Percentiles rank a stretch among this genome's conserved stretches.
These are phyloP conservation scores for Hippophae gyantsensis DNA, from an alignment of 306 rosid species.

Conservation along the genomic window DNA sequence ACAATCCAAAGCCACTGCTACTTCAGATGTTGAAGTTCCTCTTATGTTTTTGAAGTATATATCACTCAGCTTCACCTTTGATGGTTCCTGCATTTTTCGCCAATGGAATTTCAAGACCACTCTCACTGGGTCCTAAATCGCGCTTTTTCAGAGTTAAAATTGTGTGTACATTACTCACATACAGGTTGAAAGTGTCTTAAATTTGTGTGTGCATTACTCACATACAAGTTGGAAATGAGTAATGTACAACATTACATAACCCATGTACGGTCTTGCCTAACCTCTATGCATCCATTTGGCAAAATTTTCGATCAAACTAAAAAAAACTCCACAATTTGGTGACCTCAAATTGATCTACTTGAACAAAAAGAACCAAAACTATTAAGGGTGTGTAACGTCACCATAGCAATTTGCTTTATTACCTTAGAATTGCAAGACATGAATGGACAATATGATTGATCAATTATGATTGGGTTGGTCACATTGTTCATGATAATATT, in stretches of 20 bases:
- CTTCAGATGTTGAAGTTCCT: conserved; percentile 38
- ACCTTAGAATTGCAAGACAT: conserved; percentile 31
- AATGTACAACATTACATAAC: no score
- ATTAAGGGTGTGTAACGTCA: neutral
- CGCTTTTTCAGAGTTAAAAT: no score
- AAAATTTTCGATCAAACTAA: neutral
- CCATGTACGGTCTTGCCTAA: no score
- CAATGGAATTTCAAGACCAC: neutral
- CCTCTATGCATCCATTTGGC: no score
- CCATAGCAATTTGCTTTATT: neutral
- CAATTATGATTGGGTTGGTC: conserved; percentile 43
- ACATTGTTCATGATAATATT: conserved; percentile 44
- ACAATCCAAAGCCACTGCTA: conserved; percentile 38
- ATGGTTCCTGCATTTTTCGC: conserved; percentile 24
- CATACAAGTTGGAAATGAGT: no score
- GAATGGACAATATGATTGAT: conserved; percentile 37
- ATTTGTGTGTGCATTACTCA: no score
- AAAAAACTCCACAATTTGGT: neutral
- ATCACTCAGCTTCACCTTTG: conserved; percentile 40
- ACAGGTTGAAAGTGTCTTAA: no score
- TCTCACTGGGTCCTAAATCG: no score
- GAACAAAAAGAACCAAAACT: no score
- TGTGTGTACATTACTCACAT: no score
- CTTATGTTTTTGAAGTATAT: conserved; percentile 42
- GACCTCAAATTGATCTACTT: no score